Percentiles rank a stretch among this genome's conserved stretches.
These are phyloP conservation scores for Tephrocybe sp. DNA, from an alignment of 768 basidiomycete genomes.

Conservation along the genomic window DNA sequence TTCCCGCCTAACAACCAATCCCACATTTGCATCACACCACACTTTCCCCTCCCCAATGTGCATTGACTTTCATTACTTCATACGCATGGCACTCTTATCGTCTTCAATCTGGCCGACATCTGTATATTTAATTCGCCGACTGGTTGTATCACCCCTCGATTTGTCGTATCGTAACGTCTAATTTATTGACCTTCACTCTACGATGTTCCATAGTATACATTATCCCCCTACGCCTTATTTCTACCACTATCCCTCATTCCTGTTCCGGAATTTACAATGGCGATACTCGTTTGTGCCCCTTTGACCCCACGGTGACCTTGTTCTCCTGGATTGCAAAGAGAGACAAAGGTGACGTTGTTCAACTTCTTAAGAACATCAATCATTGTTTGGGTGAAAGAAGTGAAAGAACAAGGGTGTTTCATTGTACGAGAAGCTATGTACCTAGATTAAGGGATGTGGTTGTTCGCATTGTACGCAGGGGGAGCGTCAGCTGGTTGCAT, in stretches of 20 bases:
- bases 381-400: no score
- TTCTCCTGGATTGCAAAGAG: no score
- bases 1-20: background rate
- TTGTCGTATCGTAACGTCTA: constrained; percentile 1
- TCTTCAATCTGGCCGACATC: background rate
- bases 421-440: no score
- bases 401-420: no score
- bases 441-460: constrained; percentile 1
- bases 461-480: background rate
- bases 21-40: background rate
- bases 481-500: constrained; percentile 3
- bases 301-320: no score
- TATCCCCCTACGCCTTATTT: background rate
- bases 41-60: background rate
- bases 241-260: background rate
- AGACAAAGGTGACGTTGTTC: no score
- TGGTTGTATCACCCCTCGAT: background rate
- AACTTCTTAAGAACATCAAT: no score
- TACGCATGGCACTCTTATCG: background rate
- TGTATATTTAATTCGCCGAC: background rate
- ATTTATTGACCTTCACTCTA: background rate
- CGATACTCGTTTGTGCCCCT: no score
- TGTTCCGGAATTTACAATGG: no score
- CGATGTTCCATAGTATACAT: background rate
- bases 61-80: background rate